Conservation (phyloP, 768 basidiomycete species). For the Xanthoconium stramineum region DNA sequence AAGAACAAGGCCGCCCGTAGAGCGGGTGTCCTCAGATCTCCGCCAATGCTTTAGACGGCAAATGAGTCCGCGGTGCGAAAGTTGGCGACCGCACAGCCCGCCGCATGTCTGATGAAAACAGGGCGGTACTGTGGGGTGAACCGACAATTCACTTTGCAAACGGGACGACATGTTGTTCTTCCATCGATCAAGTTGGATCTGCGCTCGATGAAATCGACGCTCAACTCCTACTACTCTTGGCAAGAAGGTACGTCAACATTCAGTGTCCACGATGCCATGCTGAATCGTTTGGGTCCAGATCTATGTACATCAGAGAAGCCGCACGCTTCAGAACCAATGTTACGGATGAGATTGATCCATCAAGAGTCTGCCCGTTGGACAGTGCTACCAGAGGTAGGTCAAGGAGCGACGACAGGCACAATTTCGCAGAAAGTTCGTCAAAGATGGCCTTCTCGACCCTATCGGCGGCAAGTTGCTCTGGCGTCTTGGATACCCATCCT, state of each 20-base stretch:
- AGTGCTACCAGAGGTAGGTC: slow-evolving; percentile 82
- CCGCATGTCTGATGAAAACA: slow-evolving; percentile 13
- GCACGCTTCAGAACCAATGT: slow-evolving; percentile 23
- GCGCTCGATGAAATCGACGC: slow-evolving; percentile 19
- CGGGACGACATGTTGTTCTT: slow-evolving; percentile 26
- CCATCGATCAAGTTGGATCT: slow-evolving; percentile 17
- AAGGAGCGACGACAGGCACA: slow-evolving; percentile 63
- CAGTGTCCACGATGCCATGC: not conserved
- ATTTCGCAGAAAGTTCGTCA: slow-evolving; percentile 47
- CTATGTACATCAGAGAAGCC: slow-evolving; percentile 25
- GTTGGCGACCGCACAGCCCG: not conserved
- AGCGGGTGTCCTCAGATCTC: too few species aligned
- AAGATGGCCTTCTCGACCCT: slow-evolving; percentile 38
- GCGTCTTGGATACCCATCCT: slow-evolving; percentile 18
- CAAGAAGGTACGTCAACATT: slow-evolving; percentile 11
- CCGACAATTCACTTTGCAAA: slow-evolving; percentile 16
- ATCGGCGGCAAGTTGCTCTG: slow-evolving; percentile 26
- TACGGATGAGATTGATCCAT: slow-evolving; percentile 8
- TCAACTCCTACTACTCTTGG: slow-evolving; percentile 19
- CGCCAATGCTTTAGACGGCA: slow-evolving; percentile 1
- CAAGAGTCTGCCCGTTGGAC: slow-evolving; percentile 82
- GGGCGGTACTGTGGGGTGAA: slow-evolving; percentile 23
- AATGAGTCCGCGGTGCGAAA: slow-evolving; percentile 11
- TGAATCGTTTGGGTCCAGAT: slow-evolving; percentile 1
- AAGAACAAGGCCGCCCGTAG: not conserved